These are phyloP conservation scores for Fraxinus paxiana DNA, from an alignment of 305 asterid species.

Conservation along the genomic window DNA sequence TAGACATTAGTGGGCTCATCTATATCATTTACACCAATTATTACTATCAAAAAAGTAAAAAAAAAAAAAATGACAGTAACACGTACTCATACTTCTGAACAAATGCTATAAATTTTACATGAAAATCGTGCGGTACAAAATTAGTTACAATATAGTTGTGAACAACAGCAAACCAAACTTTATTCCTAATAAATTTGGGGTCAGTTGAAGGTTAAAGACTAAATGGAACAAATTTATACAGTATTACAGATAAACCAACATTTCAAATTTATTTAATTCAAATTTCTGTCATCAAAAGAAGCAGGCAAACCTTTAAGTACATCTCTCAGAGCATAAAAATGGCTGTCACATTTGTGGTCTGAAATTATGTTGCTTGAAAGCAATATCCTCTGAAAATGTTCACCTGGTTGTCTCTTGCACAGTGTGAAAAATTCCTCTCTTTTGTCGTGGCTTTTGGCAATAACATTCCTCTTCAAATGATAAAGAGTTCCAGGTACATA, in stretches of 20 bases:
- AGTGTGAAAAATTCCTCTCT: constrained; percentile 50
- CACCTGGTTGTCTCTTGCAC: constrained; percentile 68
- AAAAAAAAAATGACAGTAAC: neutral
- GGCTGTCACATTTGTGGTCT: constrained; percentile 80
- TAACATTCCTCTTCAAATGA: constrained; percentile 57
- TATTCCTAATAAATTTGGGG: neutral
- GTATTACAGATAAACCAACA: neutral
- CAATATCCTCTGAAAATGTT: constrained; percentile 59
- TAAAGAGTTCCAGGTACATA: constrained; percentile 71
- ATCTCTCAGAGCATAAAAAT: constrained; percentile 75
- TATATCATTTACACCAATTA: neutral
- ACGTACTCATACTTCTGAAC: neutral
- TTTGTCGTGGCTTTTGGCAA: constrained; percentile 27
- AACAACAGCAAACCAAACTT: neutral
- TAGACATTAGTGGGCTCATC: neutral
- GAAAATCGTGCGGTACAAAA: neutral
- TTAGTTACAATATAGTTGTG: neutral
- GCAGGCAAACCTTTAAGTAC: constrained; percentile 77
- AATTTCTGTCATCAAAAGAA: constrained; percentile 32
- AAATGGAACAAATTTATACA: neutral
- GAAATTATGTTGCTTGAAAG: constrained; percentile 77
- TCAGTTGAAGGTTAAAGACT: neutral
- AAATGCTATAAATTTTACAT: neutral
- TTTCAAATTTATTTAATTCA: constrained; percentile 20
- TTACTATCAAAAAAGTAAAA: neutral